phyloP scores from a whole-genome alignment of 164 flowering plant species.

The Euptelea pleiosperma region DNA sequence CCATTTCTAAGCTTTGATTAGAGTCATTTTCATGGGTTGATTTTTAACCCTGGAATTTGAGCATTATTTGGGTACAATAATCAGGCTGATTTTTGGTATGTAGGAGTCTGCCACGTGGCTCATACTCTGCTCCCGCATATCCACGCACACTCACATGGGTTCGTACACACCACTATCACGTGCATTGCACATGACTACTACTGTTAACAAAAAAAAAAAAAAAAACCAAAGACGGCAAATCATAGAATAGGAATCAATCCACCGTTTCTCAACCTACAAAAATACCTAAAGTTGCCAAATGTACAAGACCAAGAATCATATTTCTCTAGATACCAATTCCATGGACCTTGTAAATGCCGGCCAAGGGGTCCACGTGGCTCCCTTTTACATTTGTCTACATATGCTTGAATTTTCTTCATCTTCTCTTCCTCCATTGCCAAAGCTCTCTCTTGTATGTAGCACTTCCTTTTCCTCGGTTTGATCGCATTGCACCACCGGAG shows the following conservation, averaged over 20 bases:
- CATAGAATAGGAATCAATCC: no score
- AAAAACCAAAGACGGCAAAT: not conserved
- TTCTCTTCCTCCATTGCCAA: not conserved
- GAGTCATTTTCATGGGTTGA: no score
- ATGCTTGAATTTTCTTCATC: not conserved
- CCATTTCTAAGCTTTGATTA: no score
- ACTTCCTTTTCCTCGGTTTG: not conserved
- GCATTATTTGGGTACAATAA: no score
- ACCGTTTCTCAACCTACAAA: conserved; percentile 12
- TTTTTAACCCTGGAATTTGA: no score
- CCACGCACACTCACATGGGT: no score
- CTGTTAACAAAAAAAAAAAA: not conserved
- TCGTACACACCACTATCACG: no score
- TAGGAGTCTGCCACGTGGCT: no score
- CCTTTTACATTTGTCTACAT: conserved; percentile 3
- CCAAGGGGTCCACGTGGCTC: conserved; percentile 2
- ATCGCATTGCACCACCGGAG: not conserved
- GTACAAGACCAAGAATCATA: not conserved
- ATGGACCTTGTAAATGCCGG: conserved; percentile 9
- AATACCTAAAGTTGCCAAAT: conserved; percentile 1
- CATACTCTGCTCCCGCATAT: no score
- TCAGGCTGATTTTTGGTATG: no score
- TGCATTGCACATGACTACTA: no score
- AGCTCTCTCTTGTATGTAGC: not conserved
- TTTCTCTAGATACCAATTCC: not conserved